phyloP scores from a whole-genome alignment of 192 early-diverging fungal species.

The Umbelopsis isabellina region DNA sequence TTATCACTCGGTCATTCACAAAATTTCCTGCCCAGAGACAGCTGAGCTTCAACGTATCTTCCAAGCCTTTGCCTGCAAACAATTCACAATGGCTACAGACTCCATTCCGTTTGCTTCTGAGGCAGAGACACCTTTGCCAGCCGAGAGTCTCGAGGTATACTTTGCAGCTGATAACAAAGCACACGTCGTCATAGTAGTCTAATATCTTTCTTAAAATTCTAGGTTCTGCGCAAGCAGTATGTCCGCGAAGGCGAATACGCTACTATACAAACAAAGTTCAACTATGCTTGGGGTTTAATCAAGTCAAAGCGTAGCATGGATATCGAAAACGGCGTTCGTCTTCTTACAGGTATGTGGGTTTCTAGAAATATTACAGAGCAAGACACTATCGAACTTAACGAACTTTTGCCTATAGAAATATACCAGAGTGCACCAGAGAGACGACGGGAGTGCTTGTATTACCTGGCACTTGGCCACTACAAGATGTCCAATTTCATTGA shows the following conservation, averaged over 20 bases:
- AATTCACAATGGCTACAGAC: constrained; percentile 6
- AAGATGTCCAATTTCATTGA: constrained; percentile 87
- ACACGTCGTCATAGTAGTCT: neutral
- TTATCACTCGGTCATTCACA: constrained; percentile 1
- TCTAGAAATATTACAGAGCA: neutral
- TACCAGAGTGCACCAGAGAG: constrained; percentile 81
- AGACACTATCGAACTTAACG: neutral
- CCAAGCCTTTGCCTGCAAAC: neutral
- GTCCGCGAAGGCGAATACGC: constrained; percentile 67
- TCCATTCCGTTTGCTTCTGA: constrained; percentile 14
- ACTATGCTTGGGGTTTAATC: constrained; percentile 94
- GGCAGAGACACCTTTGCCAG: constrained; percentile 8
- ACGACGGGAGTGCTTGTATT: constrained; percentile 94
- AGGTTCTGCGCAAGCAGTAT: constrained; percentile 74
- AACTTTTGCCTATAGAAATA: constrained; percentile 68
- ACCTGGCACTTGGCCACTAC: constrained; percentile 89
- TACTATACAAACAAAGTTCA: constrained; percentile 92
- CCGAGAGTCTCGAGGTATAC: constrained; percentile 8
- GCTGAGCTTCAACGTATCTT: constrained; percentile 3
- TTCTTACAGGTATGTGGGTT: constrained; percentile 66
- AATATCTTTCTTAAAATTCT: neutral
- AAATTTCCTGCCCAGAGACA: constrained; percentile 1
- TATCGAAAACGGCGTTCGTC: constrained; percentile 75
- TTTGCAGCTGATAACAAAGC: neutral
- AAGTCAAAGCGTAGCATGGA: constrained; percentile 67